Evolutionary conservation across 2,329 filamentous ascomycete species (phyloP).

Genomic region (Aspergillus carbonarius): DNA sequence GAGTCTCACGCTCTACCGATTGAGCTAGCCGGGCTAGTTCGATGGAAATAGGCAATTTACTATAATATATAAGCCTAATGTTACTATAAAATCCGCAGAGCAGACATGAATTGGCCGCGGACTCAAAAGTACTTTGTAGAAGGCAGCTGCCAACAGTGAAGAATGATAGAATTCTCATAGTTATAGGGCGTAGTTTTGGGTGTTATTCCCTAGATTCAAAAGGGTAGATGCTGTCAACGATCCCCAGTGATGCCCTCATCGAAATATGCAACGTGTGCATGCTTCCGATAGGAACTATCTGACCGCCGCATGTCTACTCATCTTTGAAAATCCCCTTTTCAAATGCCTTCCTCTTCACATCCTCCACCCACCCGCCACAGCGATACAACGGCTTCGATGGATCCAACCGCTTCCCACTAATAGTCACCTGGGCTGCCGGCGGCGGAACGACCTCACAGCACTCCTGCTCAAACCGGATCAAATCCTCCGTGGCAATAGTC

Average conservation of each 20-base stretch:
- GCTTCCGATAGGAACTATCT: no score
- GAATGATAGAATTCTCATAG: no score
- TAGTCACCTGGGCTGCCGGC: conserved; percentile 14
- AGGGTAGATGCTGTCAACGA: no score
- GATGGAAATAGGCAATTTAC: neutral
- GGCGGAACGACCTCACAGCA: conserved; percentile 14
- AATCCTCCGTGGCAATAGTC: conserved; percentile 13
- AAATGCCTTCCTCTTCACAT: conserved; percentile 17
- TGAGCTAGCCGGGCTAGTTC: conserved; percentile 49
- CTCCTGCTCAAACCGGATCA: conserved; percentile 14
- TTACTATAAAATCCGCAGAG: no score
- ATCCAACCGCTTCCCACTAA: conserved; percentile 11
- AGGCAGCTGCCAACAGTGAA: no score
- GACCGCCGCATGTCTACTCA: neutral
- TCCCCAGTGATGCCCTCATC: no score
- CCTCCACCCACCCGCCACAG: conserved; percentile 18
- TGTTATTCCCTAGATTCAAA: no score
- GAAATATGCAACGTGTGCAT: no score
- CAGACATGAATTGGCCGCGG: no score
- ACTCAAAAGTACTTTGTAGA: no score
- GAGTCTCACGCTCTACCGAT: conserved; percentile 52
- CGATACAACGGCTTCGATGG: conserved; percentile 16
- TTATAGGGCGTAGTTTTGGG: no score
- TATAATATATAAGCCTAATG: no score
- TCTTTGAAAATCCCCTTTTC: conserved; percentile 16